phyloP scores from a whole-genome alignment of 495 filamentous ascomycete species.

The Rusavskia elegans region DNA sequence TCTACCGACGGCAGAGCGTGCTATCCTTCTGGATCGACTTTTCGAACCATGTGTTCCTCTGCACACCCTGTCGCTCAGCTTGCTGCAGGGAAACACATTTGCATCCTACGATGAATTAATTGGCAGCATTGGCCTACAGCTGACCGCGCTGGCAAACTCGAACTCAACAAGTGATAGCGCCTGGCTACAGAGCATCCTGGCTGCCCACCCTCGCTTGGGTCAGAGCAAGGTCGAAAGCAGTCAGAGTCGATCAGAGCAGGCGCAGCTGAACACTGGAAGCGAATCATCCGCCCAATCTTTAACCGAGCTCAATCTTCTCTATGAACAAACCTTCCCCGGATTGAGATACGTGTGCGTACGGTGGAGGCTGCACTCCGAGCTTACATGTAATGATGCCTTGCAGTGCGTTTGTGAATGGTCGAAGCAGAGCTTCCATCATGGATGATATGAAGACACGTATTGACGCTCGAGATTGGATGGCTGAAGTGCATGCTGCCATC shows the following conservation, averaged over 20 bases:
- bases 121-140: slow-evolving; percentile 37
- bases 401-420: slow-evolving; percentile 79
- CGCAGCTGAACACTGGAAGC: slow-evolving; percentile 40
- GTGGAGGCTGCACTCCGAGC: neutral
- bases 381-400: neutral
- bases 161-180: slow-evolving; percentile 34
- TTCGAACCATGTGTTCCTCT: slow-evolving; percentile 75
- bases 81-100: slow-evolving; percentile 48
- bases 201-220: slow-evolving; percentile 79
- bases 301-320: slow-evolving; percentile 55
- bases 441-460: slow-evolving; percentile 72
- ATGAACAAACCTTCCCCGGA: slow-evolving; percentile 70
- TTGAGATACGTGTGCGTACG: slow-evolving; percentile 64
- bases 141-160: slow-evolving; percentile 37
- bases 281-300: slow-evolving; percentile 41
- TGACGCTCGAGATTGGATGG: slow-evolving; percentile 43
- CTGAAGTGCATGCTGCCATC: slow-evolving; percentile 60
- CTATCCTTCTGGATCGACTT: slow-evolving; percentile 57
- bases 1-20: slow-evolving; percentile 38
- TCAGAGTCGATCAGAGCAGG: slow-evolving; percentile 66
- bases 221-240: slow-evolving; percentile 62
- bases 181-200: slow-evolving; percentile 54
- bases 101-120: slow-evolving; percentile 42
- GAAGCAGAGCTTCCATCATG: slow-evolving; percentile 58
- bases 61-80: slow-evolving; percentile 51